Evolutionary conservation across 129 eudicot genomes (phyloP), one percentile per base, ranked within the genome.

Genomic region (Lactuca sativa): DNA sequence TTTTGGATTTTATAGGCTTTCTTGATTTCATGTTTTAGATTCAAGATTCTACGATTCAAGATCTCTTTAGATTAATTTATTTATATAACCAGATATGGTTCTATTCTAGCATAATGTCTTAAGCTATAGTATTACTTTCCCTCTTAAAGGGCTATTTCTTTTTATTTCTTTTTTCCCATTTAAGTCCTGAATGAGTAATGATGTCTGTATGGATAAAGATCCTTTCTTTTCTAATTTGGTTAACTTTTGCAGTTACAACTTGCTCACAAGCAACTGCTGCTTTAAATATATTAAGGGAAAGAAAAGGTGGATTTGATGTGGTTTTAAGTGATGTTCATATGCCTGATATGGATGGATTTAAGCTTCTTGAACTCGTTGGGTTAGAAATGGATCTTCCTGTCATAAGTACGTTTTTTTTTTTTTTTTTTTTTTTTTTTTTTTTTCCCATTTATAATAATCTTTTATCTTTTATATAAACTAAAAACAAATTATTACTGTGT

Each of bases 281-380:
- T 62, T 73, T 90, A 59, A 83, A 80, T 74, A 62, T 90, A 40
- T 61, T 90, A 52, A 81, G 91, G 33, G 91, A 87, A 67, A 82
- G 78, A 70, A 87, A 85, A 81, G 78, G 83, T 55, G 60, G 71
- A 30, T 90, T 80, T 21, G 97, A 90, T 74, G 76, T 87, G 70
- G 87, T 90, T 65, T 78, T 86, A 59, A 86, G 89, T 54, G 92
- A 90, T 54, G 91, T 87, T 9, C 91, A 90, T 78, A 90, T 86
- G 91, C 95, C 95, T 48, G 97, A 90, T 59, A 82, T 90, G 88
- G 91, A 90, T 56, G 95, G 95, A 31, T 90, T 90, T 74, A 90
- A 87, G 51, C 91, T 85, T 32, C 87, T 90, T 6, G 97, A 90
- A 69, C 89, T 81, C 5, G 91, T 87, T 67, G 95, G 95, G 37